Evolutionary conservation across 495 filamentous ascomycete genomes (phyloP).

Genomic region (Tuber microsphaerosporum): DNA sequence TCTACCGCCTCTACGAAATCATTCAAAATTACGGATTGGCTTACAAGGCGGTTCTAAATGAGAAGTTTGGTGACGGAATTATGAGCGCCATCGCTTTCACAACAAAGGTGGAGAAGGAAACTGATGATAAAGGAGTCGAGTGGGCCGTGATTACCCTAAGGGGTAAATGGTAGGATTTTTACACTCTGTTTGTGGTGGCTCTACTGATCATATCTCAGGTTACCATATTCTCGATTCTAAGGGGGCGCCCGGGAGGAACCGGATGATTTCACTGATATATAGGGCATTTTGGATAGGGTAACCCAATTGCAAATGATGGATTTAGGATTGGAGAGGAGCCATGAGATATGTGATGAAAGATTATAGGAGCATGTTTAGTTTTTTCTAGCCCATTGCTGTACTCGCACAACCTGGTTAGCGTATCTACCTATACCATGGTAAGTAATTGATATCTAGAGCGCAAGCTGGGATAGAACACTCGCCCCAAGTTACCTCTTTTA

Average conservation of each 20-base stretch:
- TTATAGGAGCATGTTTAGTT: not conserved
- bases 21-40: slow-evolving; percentile 97
- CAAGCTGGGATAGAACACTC: not conserved
- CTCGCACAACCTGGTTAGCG: not conserved
- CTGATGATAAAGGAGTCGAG: slow-evolving; percentile 66
- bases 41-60: slow-evolving; percentile 92
- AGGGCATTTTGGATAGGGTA: not conserved
- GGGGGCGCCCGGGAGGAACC: not conserved
- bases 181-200: not conserved
- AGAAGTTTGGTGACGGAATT: slow-evolving; percentile 98
- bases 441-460: not conserved
- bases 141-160: slow-evolving; percentile 89
- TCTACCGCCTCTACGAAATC: slow-evolving; percentile 92
- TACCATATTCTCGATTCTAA: slow-evolving; percentile 37
- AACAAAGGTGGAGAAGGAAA: slow-evolving; percentile 93
- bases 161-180: slow-evolving; percentile 76
- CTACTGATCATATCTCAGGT: slow-evolving; percentile 18
- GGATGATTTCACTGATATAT: not conserved
- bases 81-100: slow-evolving; percentile 95
- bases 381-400: not conserved
- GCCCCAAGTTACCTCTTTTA: not conserved
- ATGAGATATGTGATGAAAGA: not conserved
- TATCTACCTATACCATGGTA: not conserved
- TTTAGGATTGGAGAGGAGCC: not conserved
- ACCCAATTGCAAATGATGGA: not conserved